Conservation (phyloP, 2,329 filamentous ascomycete genomes). For the Phialophora chinensis region DNA sequence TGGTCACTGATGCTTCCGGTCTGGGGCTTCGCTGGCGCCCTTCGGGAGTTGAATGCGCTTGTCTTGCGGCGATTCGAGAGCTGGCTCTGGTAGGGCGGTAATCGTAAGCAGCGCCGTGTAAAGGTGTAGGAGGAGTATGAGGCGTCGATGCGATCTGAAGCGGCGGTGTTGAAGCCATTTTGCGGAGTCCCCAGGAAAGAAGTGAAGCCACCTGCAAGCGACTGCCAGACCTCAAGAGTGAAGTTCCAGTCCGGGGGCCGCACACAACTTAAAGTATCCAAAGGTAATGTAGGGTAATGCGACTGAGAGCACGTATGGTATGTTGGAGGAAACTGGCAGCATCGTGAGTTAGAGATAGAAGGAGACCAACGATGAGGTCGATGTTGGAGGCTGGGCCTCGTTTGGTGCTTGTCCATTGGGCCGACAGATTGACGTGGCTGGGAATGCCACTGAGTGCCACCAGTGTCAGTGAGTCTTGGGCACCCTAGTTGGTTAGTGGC, state of each 20-base stretch:
- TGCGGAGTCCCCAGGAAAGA: conserved; percentile 25
- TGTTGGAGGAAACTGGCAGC: neutral
- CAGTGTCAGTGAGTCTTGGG: neutral
- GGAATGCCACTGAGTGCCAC: conserved; percentile 3
- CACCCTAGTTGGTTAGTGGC: neutral
- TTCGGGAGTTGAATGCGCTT: conserved; percentile 28
- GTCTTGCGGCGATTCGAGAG: conserved; percentile 25
- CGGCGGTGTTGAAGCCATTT: conserved; percentile 56
- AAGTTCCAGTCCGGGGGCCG: neutral
- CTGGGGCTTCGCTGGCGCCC: conserved; percentile 16
- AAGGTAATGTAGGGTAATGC: neutral
- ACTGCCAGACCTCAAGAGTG: conserved; percentile 12
- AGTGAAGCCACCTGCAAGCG: conserved; percentile 20
- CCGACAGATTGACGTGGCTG: conserved; percentile 4
- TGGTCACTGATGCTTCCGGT: conserved; percentile 19
- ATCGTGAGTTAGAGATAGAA: conserved; percentile 1
- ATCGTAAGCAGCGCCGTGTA: conserved; percentile 54
- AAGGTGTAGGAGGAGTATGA: conserved; percentile 52
- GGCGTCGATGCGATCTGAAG: conserved; percentile 39
- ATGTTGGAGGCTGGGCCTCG: conserved; percentile 2
- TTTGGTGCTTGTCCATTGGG: conserved; percentile 3
- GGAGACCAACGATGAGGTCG: conserved; percentile 9
- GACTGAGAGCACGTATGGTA: neutral
- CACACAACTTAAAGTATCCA: neutral
- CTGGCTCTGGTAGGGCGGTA: conserved; percentile 31